phyloP scores from a whole-genome alignment of 1,139 yeast species.

The Meyerozyma smithsonii region DNA sequence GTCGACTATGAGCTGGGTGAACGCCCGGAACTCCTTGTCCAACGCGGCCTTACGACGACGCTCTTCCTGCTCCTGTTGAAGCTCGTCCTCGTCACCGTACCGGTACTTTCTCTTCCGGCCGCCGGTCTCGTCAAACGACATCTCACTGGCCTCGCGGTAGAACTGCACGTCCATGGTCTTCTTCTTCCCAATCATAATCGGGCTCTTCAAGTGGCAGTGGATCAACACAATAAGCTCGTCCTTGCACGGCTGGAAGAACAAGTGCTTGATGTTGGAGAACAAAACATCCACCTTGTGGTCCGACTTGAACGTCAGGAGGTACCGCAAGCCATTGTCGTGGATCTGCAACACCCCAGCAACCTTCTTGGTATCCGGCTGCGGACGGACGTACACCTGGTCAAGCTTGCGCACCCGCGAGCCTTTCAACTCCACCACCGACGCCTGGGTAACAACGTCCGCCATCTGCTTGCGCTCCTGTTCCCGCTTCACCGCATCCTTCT shows the following conservation, averaged over 20 bases:
- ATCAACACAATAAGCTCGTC: constrained; percentile 90
- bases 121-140: constrained; percentile 96
- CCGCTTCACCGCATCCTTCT: constrained; percentile 85
- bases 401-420: constrained; percentile 77
- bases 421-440: constrained; percentile 74
- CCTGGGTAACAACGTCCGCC: constrained; percentile 95
- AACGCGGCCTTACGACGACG: constrained; percentile 85
- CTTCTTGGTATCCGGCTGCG: constrained; percentile 94
- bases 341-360: constrained; percentile 87
- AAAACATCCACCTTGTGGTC: constrained; percentile 87
- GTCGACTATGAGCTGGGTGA: constrained; percentile 88
- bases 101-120: constrained; percentile 85
- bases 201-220: constrained; percentile 88
- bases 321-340: constrained; percentile 94
- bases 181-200: constrained; percentile 93
- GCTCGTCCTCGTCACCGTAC: constrained; percentile 97
- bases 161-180: constrained; percentile 95
- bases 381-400: constrained; percentile 87
- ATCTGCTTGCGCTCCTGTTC: constrained; percentile 88
- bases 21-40: constrained; percentile 86
- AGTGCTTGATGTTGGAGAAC: constrained; percentile 85
- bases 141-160: constrained; percentile 94
- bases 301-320: constrained; percentile 74
- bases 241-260: constrained; percentile 93
- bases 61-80: constrained; percentile 98